These are phyloP conservation scores for Curvularia verruculosa DNA, from an alignment of 2,329 filamentous ascomycete species.

Conservation along the genomic window DNA sequence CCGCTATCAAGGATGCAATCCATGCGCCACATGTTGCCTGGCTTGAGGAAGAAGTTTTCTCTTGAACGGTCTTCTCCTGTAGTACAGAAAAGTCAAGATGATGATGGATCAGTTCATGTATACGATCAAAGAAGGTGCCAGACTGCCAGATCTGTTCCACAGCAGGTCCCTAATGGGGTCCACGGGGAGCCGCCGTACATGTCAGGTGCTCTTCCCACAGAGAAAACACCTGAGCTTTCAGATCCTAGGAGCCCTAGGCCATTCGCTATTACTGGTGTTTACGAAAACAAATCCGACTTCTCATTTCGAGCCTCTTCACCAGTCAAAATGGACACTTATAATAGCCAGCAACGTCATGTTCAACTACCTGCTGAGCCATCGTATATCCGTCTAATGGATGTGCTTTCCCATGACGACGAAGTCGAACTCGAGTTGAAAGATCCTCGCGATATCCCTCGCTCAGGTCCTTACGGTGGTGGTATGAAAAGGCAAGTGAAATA, in stretches of 20 bases:
- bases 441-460: conserved; percentile 23
- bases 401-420: conserved; percentile 27
- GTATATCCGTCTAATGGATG: conserved; percentile 43
- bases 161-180: conserved; percentile 3
- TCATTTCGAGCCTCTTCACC: conserved; percentile 30
- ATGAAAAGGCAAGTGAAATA: conserved; percentile 7
- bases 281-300: conserved; percentile 19
- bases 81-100: not conserved
- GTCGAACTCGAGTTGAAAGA: conserved; percentile 38
- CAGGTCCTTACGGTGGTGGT: not conserved
- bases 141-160: not conserved
- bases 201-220: conserved; percentile 34
- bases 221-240: conserved; percentile 3
- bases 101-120: conserved; percentile 17
- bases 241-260: conserved; percentile 9
- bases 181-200: conserved; percentile 26
- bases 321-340: conserved; percentile 12
- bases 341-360: conserved; percentile 3
- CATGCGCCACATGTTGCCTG: conserved; percentile 34
- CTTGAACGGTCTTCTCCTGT: conserved; percentile 13
- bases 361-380: conserved; percentile 33
- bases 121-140: conserved; percentile 23
- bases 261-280: conserved; percentile 7
- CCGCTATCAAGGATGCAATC: conserved; percentile 36
- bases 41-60: conserved; percentile 31